A percentile compares a stretch with the other conserved stretches of the same genome.
phyloP scores from a whole-genome alignment of 345 rosid genomes.

The Microthlaspi erraticum region DNA sequence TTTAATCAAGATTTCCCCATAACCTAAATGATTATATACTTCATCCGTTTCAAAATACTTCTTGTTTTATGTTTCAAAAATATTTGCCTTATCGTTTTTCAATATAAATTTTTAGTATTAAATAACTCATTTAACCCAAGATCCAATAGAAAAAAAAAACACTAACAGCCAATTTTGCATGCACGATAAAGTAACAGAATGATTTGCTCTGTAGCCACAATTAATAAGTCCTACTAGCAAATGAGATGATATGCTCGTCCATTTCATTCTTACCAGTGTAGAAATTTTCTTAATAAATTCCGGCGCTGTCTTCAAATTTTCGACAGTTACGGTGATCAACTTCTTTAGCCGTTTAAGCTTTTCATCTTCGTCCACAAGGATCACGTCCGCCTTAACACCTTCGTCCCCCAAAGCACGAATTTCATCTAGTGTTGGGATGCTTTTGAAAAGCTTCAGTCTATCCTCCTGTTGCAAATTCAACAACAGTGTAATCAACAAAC shows the following conservation, averaged over 20 bases:
- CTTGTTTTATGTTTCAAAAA: too few relatives aligned
- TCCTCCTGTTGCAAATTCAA: conserved; percentile 57
- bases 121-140: too few relatives aligned
- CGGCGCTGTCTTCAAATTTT: conserved; percentile 68
- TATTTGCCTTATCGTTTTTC: too few relatives aligned
- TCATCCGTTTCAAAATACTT: too few relatives aligned
- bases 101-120: too few relatives aligned
- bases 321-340: conserved; percentile 50
- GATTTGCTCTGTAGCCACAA: background rate
- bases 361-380: conserved; percentile 78
- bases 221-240: background rate
- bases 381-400: conserved; percentile 60
- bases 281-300: conserved; percentile 77
- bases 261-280: conserved; percentile 59
- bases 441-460: conserved; percentile 61
- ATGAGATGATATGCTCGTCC: background rate
- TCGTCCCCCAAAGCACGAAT: conserved; percentile 61
- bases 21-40: background rate
- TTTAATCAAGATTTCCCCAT: background rate
- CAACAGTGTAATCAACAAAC: background rate
- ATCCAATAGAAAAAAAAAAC: too few relatives aligned
- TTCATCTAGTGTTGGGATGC: conserved; percentile 72
- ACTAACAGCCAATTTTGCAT: background rate
- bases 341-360: conserved; percentile 65
- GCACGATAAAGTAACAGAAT: conserved; percentile 14